Base-by-base conservation (phyloP, 345 rosid species). In the Anastatica hierochuntica region DNA sequence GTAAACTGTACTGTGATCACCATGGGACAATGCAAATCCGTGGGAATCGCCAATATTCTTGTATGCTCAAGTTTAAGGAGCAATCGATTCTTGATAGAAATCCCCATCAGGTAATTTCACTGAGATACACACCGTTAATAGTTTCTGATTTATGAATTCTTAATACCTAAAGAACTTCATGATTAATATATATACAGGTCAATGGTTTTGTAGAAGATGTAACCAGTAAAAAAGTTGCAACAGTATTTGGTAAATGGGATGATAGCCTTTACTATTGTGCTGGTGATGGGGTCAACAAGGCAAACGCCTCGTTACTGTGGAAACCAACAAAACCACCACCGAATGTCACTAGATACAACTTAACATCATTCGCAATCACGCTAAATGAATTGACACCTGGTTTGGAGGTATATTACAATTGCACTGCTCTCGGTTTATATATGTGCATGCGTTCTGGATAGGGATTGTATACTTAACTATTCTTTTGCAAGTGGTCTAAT, bases 241-340 rank as follows among this genome's bases (percentile, higher is more conserved):
- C 85, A 0, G 19, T 92, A 45, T 77, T 62, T 69, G 98, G 98
- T 66, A 92, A 85, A 77, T 92, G 98, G 98, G 80, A 92, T 60
- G 97, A 92, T 60, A 77, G 84, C 64, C 73, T 90, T 67, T 76
- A 80, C 53, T 82, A 82, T 72, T 36, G 57, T 18, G 43, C 31
- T 53, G 81, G 75, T 38, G 89, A 79, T 38, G 78, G 62, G 34
- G 35, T 41, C 53, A 74, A 77, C 69, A 83, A 77, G 62, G 35
- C 67, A 27, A 64, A 70, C 42, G 78, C 84, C 39, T 63, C 69
- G 52, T 76, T 88, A 66, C 72, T 92, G 42, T 92, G 97, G 97
- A 77, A 85, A 75, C 72, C 95, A 43, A 73, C 53, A 53, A 85
- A 79, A 68, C 82, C 90, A 21, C 83, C 84, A 36, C 69, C 74